A percentile compares a stretch with the other conserved stretches of the same genome.
Evolutionary conservation across 1,284 basidiomycete genomes (phyloP).

Genomic region (Inonotus hispidus): DNA sequence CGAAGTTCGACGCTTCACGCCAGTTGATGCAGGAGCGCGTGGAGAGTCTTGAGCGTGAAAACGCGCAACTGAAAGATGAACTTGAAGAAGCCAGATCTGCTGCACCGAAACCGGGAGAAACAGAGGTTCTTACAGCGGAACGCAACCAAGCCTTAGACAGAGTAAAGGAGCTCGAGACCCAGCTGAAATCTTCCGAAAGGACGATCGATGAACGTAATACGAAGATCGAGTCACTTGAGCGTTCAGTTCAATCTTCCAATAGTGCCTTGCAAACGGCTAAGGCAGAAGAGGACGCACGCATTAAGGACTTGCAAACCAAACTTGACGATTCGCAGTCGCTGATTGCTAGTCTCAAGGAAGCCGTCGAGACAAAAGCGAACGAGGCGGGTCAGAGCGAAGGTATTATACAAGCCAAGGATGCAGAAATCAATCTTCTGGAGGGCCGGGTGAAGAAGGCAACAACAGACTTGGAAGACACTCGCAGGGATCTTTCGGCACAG

Average conservation of each 20-base stretch:
- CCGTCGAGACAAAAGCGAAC: slow-evolving; percentile 47
- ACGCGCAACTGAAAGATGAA: slow-evolving; percentile 23
- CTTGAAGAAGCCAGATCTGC: slow-evolving; percentile 23
- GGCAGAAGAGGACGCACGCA: slow-evolving; percentile 40
- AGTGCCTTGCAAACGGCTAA: slow-evolving; percentile 42
- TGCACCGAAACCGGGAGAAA: slow-evolving; percentile 29
- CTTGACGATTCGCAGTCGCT: slow-evolving; percentile 43
- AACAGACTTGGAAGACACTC: slow-evolving; percentile 57
- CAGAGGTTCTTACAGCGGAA: slow-evolving; percentile 38
- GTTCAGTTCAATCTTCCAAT: slow-evolving; percentile 37
- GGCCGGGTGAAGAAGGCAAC: slow-evolving; percentile 43
- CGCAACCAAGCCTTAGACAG: slow-evolving; percentile 39
- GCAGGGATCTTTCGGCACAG: slow-evolving; percentile 58
- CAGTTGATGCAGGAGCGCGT: slow-evolving; percentile 16
- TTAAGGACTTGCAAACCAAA: slow-evolving; percentile 43
- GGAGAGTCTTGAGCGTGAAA: slow-evolving; percentile 20
- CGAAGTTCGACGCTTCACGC: slow-evolving; percentile 22
- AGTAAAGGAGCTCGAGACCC: slow-evolving; percentile 43
- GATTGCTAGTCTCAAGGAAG: slow-evolving; percentile 44
- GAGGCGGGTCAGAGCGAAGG: slow-evolving; percentile 47
- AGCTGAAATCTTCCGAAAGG: slow-evolving; percentile 41
- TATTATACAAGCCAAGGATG: slow-evolving; percentile 47
- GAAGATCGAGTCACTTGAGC: slow-evolving; percentile 46
- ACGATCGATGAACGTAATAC: slow-evolving; percentile 46
- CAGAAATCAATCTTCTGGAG: slow-evolving; percentile 50